A percentile compares a stretch with the other conserved stretches of the same genome.
Evolutionary conservation across 495 filamentous ascomycete species (phyloP).

Genomic region (Lasiosphaeria hispida): DNA sequence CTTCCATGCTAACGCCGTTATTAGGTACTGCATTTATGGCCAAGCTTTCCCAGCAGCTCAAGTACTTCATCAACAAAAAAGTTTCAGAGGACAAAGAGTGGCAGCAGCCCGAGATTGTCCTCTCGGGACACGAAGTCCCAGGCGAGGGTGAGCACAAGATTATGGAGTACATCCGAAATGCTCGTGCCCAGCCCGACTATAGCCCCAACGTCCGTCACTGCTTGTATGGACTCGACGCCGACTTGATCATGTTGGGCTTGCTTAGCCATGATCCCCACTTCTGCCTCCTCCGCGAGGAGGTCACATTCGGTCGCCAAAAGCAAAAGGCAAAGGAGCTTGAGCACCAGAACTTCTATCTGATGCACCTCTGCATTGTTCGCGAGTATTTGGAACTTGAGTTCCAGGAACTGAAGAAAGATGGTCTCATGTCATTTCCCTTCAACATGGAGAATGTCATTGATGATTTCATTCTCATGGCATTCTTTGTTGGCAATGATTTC

Average conservation of each 20-base stretch:
- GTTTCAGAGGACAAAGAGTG: slow-evolving; percentile 94
- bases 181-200: slow-evolving; percentile 92
- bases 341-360: slow-evolving; percentile 97
- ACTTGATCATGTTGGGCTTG: slow-evolving; percentile 97
- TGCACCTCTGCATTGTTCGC: slow-evolving; percentile 95
- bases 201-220: slow-evolving; percentile 96
- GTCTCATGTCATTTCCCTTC: slow-evolving; percentile 71
- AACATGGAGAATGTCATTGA: slow-evolving; percentile 97
- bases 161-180: slow-evolving; percentile 98
- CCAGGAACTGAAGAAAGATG: slow-evolving; percentile 81
- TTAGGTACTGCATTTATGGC: slow-evolving; percentile 89
- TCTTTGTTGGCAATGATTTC: slow-evolving; percentile 99
- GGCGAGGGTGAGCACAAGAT: slow-evolving; percentile 99
- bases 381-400: slow-evolving; percentile 98
- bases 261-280: slow-evolving; percentile 98
- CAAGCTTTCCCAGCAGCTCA: slow-evolving; percentile 86
- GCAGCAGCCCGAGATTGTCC: slow-evolving; percentile 92
- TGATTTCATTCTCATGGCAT: slow-evolving; percentile 99
- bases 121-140: slow-evolving; percentile 98
- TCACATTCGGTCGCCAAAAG: slow-evolving; percentile 89
- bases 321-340: slow-evolving; percentile 93
- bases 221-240: slow-evolving; percentile 94
- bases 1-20: neutral
- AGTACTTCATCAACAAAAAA: slow-evolving; percentile 99
- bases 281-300: slow-evolving; percentile 93